Evolutionary conservation across 768 basidiomycete genomes (phyloP).

Genomic region (Auriscalpium vulgare): DNA sequence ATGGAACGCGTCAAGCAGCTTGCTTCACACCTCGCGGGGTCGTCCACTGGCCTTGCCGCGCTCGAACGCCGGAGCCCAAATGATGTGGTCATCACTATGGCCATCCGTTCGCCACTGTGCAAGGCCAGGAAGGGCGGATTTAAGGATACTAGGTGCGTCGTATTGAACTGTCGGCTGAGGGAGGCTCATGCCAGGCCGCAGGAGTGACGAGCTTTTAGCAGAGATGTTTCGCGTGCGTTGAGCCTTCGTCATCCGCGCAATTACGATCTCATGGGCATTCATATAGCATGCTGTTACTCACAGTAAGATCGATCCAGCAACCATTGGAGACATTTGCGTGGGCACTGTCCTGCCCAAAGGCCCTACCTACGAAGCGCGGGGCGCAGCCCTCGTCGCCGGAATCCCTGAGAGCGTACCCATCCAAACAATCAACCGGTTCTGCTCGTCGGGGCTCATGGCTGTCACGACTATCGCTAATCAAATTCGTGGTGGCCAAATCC

Average conservation of each 20-base stretch:
- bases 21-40: constrained; percentile 44
- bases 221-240: constrained; percentile 67
- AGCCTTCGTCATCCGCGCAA: constrained; percentile 8
- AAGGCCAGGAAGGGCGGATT: constrained; percentile 71
- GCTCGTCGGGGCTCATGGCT: constrained; percentile 83
- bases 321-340: constrained; percentile 73
- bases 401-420: constrained; percentile 72
- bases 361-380: constrained; percentile 61
- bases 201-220: constrained; percentile 72
- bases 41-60: constrained; percentile 37
- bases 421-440: constrained; percentile 72
- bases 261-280: constrained; percentile 3
- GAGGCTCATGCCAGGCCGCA: constrained; percentile 18
- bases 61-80: constrained; percentile 55
- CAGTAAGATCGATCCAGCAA: constrained; percentile 51
- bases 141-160: constrained; percentile 56
- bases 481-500: constrained; percentile 69
- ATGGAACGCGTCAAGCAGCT: constrained; percentile 67
- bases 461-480: constrained; percentile 70
- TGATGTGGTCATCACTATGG: constrained; percentile 80
- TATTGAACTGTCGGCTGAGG: background rate
- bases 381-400: constrained; percentile 73
- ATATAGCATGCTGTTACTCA: constrained; percentile 48
- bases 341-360: constrained; percentile 66
- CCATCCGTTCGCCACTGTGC: constrained; percentile 68